phyloP scores from a whole-genome alignment of 768 basidiomycete genomes.

The Panaeolus papilionaceus region DNA sequence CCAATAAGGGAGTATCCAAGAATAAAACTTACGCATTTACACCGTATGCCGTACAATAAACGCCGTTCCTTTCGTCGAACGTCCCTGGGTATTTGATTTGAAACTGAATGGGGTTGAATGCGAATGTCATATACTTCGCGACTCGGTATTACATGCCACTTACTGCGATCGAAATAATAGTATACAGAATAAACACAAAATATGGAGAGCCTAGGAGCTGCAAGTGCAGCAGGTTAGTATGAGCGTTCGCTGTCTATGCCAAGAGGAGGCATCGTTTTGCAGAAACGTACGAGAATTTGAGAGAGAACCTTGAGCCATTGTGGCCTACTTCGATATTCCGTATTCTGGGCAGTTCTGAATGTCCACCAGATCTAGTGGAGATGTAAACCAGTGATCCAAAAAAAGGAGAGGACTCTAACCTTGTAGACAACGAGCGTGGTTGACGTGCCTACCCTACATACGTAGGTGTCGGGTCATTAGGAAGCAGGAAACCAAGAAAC shows the following conservation, averaged over 20 bases:
- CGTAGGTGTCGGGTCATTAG: background rate
- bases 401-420: background rate
- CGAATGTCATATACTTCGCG: background rate
- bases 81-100: background rate
- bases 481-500: background rate
- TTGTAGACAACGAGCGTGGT: constrained; percentile 4
- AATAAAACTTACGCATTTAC: background rate
- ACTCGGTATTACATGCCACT: background rate
- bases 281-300: background rate
- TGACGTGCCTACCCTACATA: background rate
- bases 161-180: background rate
- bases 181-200: background rate
- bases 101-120: background rate
- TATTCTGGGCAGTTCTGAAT: background rate
- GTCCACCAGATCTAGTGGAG: constrained; percentile 2
- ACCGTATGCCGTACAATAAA: constrained; percentile 3
- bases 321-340: background rate
- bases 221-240: background rate
- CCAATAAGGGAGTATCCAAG: background rate
- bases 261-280: background rate
- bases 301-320: background rate
- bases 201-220: constrained; percentile 1
- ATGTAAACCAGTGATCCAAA: background rate
- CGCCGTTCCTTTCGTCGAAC: background rate
- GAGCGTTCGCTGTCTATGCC: background rate